Base-by-base conservation (phyloP, 257 asterid species). In the Rehmannia glutinosa region DNA sequence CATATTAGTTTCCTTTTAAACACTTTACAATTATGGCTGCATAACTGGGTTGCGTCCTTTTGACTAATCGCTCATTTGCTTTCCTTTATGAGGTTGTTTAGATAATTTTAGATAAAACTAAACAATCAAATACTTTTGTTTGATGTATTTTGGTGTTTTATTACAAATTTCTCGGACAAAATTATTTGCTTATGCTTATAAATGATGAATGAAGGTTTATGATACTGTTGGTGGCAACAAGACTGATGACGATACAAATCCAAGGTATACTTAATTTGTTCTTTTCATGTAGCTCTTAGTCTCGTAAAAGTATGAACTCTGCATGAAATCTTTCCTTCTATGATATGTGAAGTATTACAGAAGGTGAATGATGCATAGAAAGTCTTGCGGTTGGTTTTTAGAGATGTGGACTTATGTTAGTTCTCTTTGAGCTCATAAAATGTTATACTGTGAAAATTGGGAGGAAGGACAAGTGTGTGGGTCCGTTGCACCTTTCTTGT, bases 221-320 rank as follows among this genome's bases (percentile, higher is more conserved):
- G 99, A 93, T 80, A 91, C 96, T 39, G 86, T 86, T 72, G 97
- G 99, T 62, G 84, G 94, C 75, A 82, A 75, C 84, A 82, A 81
- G 78, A 80, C 82, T 68, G 99, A 93, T 28, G 97, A 90, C 66
- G 96, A 88, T 68, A 71, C 83, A 63, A 65, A 76, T 75, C 75
- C 78, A 75, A 83, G 97, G 99, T 93, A 80, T 64, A 19, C 53
- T 65, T 73, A 39, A 10, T 61, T 64, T 38, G 32, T 71, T 61
- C 51, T 62, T 62, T 65, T 70, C 21, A 23, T 36, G 25, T 56
- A 47, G 33, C 71, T 64, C 51, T 78, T 61, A 45, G 43, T 58
- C 56, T 62, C 70, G 32, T 51, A 52, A 6, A 21, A 10, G 9
- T 23, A 47, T 51, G 73, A 78, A 53, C 50, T 66, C 56, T 15